These are phyloP conservation scores for Calonectria honghensis DNA, from an alignment of 2,329 filamentous ascomycete species.

Conservation along the genomic window DNA sequence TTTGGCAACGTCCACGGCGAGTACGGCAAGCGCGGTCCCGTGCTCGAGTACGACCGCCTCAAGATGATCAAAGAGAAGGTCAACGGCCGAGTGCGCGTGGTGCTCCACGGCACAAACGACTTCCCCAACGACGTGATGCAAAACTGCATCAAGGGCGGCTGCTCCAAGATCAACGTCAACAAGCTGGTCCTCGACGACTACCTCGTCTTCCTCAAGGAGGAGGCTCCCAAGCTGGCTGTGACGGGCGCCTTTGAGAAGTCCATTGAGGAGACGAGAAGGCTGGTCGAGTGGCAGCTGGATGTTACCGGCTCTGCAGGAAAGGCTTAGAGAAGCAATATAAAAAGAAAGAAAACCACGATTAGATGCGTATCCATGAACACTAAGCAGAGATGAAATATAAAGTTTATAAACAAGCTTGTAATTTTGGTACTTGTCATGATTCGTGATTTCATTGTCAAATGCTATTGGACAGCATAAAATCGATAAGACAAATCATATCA, in stretches of 20 bases:
- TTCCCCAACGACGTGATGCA: slow-evolving; percentile 70
- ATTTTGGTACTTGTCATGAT: neutral
- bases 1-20: slow-evolving; percentile 87
- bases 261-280: slow-evolving; percentile 49
- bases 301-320: slow-evolving; percentile 38
- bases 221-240: slow-evolving; percentile 28
- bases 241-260: slow-evolving; percentile 59
- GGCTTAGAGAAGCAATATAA: slow-evolving; percentile 18
- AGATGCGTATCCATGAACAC: neutral
- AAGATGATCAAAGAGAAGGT: slow-evolving; percentile 56
- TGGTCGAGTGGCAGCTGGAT: slow-evolving; percentile 42
- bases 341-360: neutral
- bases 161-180: slow-evolving; percentile 75
- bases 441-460: neutral
- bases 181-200: slow-evolving; percentile 66
- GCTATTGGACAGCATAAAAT: neutral
- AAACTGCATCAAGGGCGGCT: slow-evolving; percentile 69
- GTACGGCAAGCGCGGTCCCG: slow-evolving; percentile 79
- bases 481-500: neutral
- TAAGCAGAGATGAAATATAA: neutral
- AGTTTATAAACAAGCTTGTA: neutral
- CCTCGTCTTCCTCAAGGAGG: slow-evolving; percentile 39
- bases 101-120: slow-evolving; percentile 74
- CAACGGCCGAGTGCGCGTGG: slow-evolving; percentile 65
- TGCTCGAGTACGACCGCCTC: slow-evolving; percentile 72